Conservation (phyloP, 352 stramenopile genomes). For the Phytopythium sindhum region DNA sequence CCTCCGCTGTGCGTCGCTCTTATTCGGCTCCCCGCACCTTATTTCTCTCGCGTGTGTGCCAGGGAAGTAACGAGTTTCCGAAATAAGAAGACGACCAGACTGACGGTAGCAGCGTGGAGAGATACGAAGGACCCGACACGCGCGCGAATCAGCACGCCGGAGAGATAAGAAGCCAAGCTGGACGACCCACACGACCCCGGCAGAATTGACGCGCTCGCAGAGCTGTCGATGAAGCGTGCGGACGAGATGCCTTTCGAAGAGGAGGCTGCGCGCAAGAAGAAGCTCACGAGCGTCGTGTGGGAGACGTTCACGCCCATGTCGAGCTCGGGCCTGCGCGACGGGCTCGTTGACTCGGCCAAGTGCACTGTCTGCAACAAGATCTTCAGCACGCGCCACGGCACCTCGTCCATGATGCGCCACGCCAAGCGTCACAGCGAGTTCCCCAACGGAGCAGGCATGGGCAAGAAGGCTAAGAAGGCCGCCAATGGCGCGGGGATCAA, state of each 20-base stretch:
- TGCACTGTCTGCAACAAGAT: constrained; percentile 74
- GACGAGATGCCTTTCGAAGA: constrained; percentile 66
- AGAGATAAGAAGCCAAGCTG: constrained; percentile 13
- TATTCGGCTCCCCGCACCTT: neutral
- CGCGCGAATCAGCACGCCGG: neutral
- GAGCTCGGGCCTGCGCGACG: constrained; percentile 60
- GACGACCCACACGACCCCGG: constrained; percentile 21
- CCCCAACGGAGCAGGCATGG: constrained; percentile 38
- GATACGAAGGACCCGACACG: neutral
- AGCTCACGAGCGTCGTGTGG: constrained; percentile 81
- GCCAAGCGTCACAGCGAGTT: constrained; percentile 74
- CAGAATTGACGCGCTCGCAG: constrained; percentile 39
- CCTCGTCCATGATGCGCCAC: constrained; percentile 82
- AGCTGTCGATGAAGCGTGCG: constrained; percentile 46
- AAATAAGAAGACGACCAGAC: neutral
- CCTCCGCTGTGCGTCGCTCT: neutral
- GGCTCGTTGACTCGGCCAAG: constrained; percentile 69
- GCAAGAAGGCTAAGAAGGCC: constrained; percentile 57
- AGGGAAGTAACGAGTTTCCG: neutral
- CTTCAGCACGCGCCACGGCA: constrained; percentile 78
- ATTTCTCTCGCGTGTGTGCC: neutral
- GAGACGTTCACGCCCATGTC: constrained; percentile 76
- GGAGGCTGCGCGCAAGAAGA: constrained; percentile 68
- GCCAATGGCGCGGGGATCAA: constrained; percentile 21
- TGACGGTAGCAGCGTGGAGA: too few relatives aligned